phyloP scores from a whole-genome alignment of 2,329 filamentous ascomycete species.

The Alternaria tenuissima region DNA sequence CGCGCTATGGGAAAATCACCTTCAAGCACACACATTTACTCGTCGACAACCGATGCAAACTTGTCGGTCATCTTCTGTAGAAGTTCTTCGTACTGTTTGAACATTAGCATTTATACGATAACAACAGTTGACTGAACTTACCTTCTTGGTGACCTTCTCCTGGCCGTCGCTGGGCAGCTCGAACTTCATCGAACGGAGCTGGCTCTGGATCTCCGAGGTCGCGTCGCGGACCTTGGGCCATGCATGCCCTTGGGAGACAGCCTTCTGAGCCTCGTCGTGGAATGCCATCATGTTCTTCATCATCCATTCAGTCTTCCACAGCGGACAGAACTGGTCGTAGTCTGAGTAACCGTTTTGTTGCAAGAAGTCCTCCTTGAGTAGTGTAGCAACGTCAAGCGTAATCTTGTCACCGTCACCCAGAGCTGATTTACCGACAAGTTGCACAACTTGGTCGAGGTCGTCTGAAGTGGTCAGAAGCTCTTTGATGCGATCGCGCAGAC shows the following conservation, averaged over 20 bases:
- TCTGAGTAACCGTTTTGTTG: conserved; percentile 99
- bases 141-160: conserved; percentile 83
- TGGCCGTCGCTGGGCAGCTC: conserved; percentile 88
- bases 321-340: conserved; percentile 98
- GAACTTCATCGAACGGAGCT: conserved; percentile 94
- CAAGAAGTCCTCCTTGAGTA: conserved; percentile 98
- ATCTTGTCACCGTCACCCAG: conserved; percentile 98
- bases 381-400: conserved; percentile 86
- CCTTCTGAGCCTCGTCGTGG: conserved; percentile 97
- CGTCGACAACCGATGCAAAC: conserved; percentile 94
- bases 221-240: conserved; percentile 94
- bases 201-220: conserved; percentile 83
- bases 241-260: conserved; percentile 85
- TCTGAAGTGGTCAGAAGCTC: conserved; percentile 94
- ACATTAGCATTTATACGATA: conserved; percentile 49
- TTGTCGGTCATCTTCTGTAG: conserved; percentile 94
- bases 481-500: conserved; percentile 90
- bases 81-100: conserved; percentile 82
- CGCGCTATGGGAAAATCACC: conserved; percentile 37
- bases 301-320: conserved; percentile 99
- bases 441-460: conserved; percentile 97
- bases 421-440: conserved; percentile 96
- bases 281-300: conserved; percentile 99
- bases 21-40: conserved; percentile 69
- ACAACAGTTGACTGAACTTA: conserved; percentile 52